Evolutionary conservation across 2,329 filamentous ascomycete genomes (phyloP), one percentile per base, ranked within the genome.

Genomic region (Dactylellina cionopaga): DNA sequence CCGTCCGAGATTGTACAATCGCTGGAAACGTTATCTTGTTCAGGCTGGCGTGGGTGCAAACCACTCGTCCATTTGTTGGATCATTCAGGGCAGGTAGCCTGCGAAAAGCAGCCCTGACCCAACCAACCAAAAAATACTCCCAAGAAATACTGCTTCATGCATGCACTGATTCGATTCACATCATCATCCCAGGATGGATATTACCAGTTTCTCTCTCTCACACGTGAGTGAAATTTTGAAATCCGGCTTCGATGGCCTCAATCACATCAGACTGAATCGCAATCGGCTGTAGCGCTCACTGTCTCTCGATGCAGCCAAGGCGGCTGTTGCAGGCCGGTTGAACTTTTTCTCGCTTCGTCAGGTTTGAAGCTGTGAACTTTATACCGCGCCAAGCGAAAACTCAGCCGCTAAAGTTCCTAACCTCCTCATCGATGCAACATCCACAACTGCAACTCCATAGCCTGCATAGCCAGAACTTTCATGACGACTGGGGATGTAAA

Each of bases 1-100:
- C 39, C 15, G 33, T 46, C 60, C 60, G 22, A 65, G 31, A 49
- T 31, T 66, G 62, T 66, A 41, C 39, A 49, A 11, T 56, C 11
- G 17, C 37, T 29, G 49, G 62, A 65, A 65, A 65, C 60, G 49
- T 55, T 65, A 65, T 52, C 58, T 62, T 17, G 27, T 52, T 41
- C 31, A n/a, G 31, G 47, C 46, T 29, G 29, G 44, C 46, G 46
- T 63, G 46, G 59, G 47, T 41, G 35, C 37, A 47, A 64, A 54
- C 59, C 10, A 41, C 27, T 41, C 54, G 35, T 22, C 54, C 37
- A 58, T 58, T 58, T 39, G 54, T 39, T 58, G 54, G 33, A 46
- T 33, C 54, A 24, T 58, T 58, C 27, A 27, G 54, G 60, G 60
- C 49, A 64, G 60, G 60, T 64, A 33, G 47, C 29, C 31, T 44